Conservation (phyloP, 495 filamentous ascomycete genomes). For the Penicillium pancosmium region DNA sequence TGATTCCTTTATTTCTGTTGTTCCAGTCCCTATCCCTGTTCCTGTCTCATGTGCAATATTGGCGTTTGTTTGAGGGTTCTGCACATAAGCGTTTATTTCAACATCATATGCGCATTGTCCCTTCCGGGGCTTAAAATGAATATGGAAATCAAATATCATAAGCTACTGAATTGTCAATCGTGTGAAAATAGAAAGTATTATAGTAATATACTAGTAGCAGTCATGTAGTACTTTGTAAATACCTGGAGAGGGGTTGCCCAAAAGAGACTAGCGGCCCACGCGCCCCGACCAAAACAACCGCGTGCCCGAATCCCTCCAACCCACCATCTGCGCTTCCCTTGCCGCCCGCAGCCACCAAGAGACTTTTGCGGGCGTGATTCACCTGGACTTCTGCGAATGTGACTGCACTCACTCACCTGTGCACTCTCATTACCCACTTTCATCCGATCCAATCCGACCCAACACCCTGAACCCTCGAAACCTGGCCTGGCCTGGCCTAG, state of each 20-base stretch:
- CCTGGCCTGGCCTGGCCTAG: too few species aligned
- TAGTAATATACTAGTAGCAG: too few species aligned
- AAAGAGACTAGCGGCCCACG: constrained; percentile 50
- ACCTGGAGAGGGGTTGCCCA: constrained; percentile 24
- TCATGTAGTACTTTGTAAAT: not conserved
- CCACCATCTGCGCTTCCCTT: constrained; percentile 28
- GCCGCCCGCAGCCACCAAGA: constrained; percentile 22
- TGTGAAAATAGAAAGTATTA: too few species aligned
- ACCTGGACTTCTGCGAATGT: not conserved
- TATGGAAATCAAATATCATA: not conserved
- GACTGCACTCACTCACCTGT: not conserved
- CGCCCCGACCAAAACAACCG: constrained; percentile 55
- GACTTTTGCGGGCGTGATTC: not conserved
- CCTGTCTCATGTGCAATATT: constrained; percentile 13
- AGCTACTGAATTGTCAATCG: too few species aligned
- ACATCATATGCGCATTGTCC: constrained; percentile 24
- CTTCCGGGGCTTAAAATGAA: not conserved
- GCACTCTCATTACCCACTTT: not conserved
- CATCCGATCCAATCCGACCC: constrained; percentile 1
- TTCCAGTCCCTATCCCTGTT: not conserved
- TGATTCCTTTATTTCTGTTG: not conserved
- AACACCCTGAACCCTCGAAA: not conserved
- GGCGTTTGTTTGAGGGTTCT: constrained; percentile 22
- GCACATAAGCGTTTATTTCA: constrained; percentile 23
- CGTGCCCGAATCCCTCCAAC: constrained; percentile 42